Evolutionary conservation across 1,139 yeast species (phyloP), one percentile per base, ranked within the genome.

Genomic region (Debaryomyces udenii): DNA sequence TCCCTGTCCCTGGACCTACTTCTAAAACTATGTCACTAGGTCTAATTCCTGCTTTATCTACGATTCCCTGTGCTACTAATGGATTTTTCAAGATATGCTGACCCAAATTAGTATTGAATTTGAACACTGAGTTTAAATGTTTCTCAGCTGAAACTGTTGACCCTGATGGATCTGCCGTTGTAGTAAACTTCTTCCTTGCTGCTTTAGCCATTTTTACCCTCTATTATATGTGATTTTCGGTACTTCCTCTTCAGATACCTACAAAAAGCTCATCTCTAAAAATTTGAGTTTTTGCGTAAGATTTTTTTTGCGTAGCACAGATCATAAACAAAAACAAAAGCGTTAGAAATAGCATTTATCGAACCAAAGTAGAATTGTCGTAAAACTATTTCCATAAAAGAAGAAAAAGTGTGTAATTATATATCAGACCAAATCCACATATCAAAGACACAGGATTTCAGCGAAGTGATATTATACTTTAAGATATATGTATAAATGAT

Each of bases 1-100:
- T 93, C 68, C 99, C 99, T 0, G 99, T 93, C 80, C 99, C 99
- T 1, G 99, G 99, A 57, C 99, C 99, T 41, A 93, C 97, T 70
- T 93, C 99, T 36, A 93, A 73, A 2, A 93, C 98, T 6, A 81
- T 80, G 58, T 93, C 99, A 32, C 96, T 85, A 2, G 98, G 98
- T 55, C 82, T 86, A 47, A 93, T 85, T 32, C 81, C 86, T 2
- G 99, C 98, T 59, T 94, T 94, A 63, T 93, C 99, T 27, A 93
- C 99, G 57, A 93, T 93, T 9, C 97, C 98, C 62, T 93, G 98
- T 3, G 99, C 98, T 24, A 94, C 95, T 40, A 90, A 73, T 1
- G 99, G 99, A 62, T 93, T 93, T 59, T 93, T 93, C 59, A 93
- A 76, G 53, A 93, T 90, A 74, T 93, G 99, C 70, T 93, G 99